Evolutionary conservation across 441 rosid species (phyloP), one percentile per base, ranked within the genome.

Genomic region (Eutrema salsugineum): DNA sequence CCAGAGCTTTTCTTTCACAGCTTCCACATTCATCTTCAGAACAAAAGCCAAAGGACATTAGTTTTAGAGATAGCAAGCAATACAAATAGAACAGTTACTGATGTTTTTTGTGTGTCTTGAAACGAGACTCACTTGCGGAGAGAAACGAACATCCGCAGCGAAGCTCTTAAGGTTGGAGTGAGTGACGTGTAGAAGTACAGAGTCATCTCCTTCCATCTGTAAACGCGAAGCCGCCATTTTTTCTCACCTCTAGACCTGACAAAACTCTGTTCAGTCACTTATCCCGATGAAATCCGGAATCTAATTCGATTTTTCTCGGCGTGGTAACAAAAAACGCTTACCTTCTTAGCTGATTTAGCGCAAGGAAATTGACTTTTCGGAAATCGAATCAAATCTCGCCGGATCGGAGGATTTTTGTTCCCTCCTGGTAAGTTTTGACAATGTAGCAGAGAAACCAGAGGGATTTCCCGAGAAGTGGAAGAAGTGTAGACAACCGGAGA

Each of bases 1-100:
- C 99, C 97, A 89, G 19, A 95, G 82, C 87, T 95, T 95, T 4
- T 93, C 99, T 73, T 95, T 93, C 63, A 91, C 91, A 36, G 91
- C 85, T 81, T 91, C 97, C 71, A 95, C 92, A 32, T 80, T 87
- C 80, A 80, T 67, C 88, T 81, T 71, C 68, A 42, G 10, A 6
- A 8, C 57, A 39, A 66, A 53, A 50, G 1, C n/a, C 58, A 55
- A 39, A 17, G 33, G 17, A 27, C 5, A 0, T 11, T 44, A 2
- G 7, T 22, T 15, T n/a, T 22, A 15, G 7, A 32, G 33, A 44
- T 10, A 48, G 3, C 42, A 14, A 48, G 28, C 38, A 28, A n/a
- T n/a, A 27, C 35, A 63, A 14, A 24, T 51, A 14, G 38, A 36
- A 22, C 5, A 58, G 5, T 11, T 10, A 15, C 12, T 32, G 32